phyloP scores from a whole-genome alignment of 345 rosid genomes.

The Euphorbia lathyris region DNA sequence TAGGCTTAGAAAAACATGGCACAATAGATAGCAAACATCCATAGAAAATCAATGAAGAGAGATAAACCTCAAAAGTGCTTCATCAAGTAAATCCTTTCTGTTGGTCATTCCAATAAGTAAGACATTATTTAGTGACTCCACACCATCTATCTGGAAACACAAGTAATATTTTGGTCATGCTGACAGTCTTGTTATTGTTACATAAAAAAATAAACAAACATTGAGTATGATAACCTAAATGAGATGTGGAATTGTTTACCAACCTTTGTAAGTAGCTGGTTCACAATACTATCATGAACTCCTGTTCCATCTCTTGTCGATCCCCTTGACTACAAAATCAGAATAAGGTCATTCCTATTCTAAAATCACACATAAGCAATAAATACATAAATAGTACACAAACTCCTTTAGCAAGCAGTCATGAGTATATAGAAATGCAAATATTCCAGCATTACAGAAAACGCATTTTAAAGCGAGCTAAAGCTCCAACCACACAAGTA shows the following conservation, averaged over 20 bases:
- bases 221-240: conserved; percentile 13
- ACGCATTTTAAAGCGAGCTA: background rate
- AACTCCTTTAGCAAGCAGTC: background rate
- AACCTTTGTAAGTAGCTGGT: conserved; percentile 98
- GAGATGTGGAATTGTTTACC: conserved; percentile 18
- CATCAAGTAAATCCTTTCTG: conserved; percentile 98
- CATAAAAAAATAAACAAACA: conserved; percentile 5
- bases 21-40: background rate
- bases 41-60: conserved; percentile 16
- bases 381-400: background rate
- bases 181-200: background rate
- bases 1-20: conserved; percentile 5
- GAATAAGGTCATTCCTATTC: background rate
- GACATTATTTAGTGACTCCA: conserved; percentile 97
- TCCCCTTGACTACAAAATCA: conserved; percentile 79
- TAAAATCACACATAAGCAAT: background rate
- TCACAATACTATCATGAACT: conserved; percentile 96
- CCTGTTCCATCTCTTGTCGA: conserved; percentile 98
- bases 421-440: background rate
- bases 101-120: conserved; percentile 99
- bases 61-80: conserved; percentile 87
- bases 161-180: conserved; percentile 22
- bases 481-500: background rate
- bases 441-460: background rate
- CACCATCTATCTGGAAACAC: conserved; percentile 93